Conservation (phyloP, 768 basidiomycete genomes). For the Boletus insuetus region DNA sequence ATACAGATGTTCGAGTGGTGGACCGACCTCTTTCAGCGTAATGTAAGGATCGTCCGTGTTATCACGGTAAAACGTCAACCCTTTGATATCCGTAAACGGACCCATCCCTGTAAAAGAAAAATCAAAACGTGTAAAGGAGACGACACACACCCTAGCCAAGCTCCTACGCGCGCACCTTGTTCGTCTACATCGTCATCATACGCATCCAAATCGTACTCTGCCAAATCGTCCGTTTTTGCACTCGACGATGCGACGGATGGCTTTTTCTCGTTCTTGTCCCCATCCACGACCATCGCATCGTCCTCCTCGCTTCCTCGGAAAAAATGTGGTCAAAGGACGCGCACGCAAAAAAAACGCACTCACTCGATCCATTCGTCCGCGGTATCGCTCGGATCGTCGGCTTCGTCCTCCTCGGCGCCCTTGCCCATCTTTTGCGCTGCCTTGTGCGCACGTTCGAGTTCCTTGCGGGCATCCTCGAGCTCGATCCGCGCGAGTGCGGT, state of each 20-base stretch:
- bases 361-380: conserved; percentile 82
- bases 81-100: conserved; percentile 95
- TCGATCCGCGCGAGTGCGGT: conserved; percentile 84
- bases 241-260: conserved; percentile 28
- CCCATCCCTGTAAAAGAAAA: conserved; percentile 47
- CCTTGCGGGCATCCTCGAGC: conserved; percentile 85
- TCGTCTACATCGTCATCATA: conserved; percentile 78
- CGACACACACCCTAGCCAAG: background rate
- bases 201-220: conserved; percentile 85
- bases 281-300: conserved; percentile 64
- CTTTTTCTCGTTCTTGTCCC: conserved; percentile 14
- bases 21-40: conserved; percentile 84
- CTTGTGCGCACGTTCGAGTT: conserved; percentile 78
- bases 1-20: background rate
- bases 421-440: conserved; percentile 70
- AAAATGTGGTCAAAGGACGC: conserved; percentile 2
- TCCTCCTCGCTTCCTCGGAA: conserved; percentile 42
- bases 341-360: conserved; percentile 36
- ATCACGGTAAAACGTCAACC: conserved; percentile 85
- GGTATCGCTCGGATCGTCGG: conserved; percentile 50
- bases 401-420: conserved; percentile 64
- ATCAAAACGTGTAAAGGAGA: background rate
- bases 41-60: conserved; percentile 97
- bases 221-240: conserved; percentile 60
- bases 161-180: conserved; percentile 23